Percentiles rank a stretch among this genome's conserved stretches.
These are phyloP conservation scores for Trametes pubescens DNA, from an alignment of 1,284 basidiomycete species.

Conservation along the genomic window DNA sequence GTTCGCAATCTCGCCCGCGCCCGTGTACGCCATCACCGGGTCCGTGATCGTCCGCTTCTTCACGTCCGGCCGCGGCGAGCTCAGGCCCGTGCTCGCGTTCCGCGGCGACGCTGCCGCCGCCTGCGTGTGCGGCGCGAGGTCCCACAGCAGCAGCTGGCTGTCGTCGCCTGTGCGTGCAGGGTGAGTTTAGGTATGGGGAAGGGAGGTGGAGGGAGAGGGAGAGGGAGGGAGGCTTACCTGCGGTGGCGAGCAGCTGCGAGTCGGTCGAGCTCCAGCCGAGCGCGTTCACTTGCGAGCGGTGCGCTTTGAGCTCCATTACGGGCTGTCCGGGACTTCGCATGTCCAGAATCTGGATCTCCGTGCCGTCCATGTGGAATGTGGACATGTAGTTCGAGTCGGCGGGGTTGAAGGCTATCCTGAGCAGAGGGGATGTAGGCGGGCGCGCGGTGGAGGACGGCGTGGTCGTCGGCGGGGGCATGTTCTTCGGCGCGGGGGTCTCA, in stretches of 20 bases:
- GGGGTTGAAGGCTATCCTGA: conserved; percentile 89
- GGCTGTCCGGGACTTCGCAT: conserved; percentile 95
- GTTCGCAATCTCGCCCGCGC: conserved; percentile 83
- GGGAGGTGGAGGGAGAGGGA: not conserved
- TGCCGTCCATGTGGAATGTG: conserved; percentile 92
- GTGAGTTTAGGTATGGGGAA: conserved; percentile 10
- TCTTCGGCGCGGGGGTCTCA: conserved; percentile 87
- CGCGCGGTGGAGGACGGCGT: conserved; percentile 66
- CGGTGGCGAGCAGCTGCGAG: conserved; percentile 83
- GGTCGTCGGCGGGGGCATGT: conserved; percentile 59
- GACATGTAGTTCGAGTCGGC: conserved; percentile 91
- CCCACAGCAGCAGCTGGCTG: conserved; percentile 91
- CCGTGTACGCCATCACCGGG: conserved; percentile 85
- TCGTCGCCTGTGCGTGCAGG: conserved; percentile 75
- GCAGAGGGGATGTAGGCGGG: conserved; percentile 81
- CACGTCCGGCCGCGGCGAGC: conserved; percentile 75
- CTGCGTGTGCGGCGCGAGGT: conserved; percentile 73
- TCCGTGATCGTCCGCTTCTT: conserved; percentile 79
- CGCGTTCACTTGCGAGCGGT: conserved; percentile 80
- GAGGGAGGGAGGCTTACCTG: conserved; percentile 60
- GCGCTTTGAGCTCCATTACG: conserved; percentile 88
- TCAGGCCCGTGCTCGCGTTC: conserved; percentile 69
- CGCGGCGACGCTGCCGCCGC: conserved; percentile 64
- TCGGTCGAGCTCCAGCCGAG: conserved; percentile 90
- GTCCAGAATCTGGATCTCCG: conserved; percentile 89